phyloP scores from a whole-genome alignment of 2,329 filamentous ascomycete species.

The Podosphaera xanthii region DNA sequence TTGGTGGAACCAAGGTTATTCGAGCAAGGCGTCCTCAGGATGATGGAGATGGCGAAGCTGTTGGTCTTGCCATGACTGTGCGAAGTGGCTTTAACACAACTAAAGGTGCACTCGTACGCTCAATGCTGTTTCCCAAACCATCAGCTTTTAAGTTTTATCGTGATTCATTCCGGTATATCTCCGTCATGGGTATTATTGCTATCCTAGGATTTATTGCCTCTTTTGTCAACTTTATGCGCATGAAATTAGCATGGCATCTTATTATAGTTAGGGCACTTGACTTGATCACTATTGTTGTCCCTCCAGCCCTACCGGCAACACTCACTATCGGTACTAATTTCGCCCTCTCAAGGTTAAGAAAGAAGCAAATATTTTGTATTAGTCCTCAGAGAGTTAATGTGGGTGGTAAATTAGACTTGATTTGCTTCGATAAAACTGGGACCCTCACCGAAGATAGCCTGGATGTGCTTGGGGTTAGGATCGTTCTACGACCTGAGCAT shows the following conservation, averaged over 20 bases:
- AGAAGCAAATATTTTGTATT: conserved; percentile 88
- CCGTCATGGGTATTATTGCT: conserved; percentile 80
- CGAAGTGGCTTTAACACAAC: conserved; percentile 95
- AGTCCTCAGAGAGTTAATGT: conserved; percentile 95
- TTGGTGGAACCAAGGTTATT: conserved; percentile 87
- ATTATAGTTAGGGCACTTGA: conserved; percentile 85
- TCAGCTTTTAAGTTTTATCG: conserved; percentile 97
- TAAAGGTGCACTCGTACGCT: conserved; percentile 82
- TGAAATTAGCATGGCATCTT: conserved; percentile 66
- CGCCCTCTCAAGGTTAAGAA: conserved; percentile 63
- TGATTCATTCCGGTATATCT: conserved; percentile 93
- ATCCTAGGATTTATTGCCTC: conserved; percentile 72
- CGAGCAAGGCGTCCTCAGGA: conserved; percentile 74
- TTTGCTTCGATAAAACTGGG: conserved; percentile 98
- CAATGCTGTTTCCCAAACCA: conserved; percentile 96
- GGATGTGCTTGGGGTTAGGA: conserved; percentile 72
- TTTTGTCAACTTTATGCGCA: conserved; percentile 74
- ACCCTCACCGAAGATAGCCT: conserved; percentile 90
- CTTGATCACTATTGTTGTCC: conserved; percentile 92
- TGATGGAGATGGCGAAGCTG: conserved; percentile 64
- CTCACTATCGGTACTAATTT: conserved; percentile 94
- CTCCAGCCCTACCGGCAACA: conserved; percentile 80
- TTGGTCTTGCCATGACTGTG: conserved; percentile 75
- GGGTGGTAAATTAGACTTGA: conserved; percentile 80
- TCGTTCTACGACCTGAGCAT: conserved; percentile 39